Percentiles rank a stretch among this genome's conserved stretches.
Evolutionary conservation across 768 basidiomycete genomes (phyloP).

Genomic region (Serendipita sp.): DNA sequence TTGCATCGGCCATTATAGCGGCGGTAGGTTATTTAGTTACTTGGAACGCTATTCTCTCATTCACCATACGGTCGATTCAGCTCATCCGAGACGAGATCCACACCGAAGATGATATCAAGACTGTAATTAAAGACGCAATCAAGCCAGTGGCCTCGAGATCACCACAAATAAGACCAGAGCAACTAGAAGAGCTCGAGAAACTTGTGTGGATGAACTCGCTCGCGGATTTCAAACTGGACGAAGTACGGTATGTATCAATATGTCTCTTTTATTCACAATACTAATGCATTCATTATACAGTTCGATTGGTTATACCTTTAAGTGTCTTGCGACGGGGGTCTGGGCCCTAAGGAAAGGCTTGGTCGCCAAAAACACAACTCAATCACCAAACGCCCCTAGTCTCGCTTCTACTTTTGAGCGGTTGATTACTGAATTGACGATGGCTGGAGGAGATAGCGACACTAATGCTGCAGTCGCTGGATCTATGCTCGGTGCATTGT

Average conservation of each 20-base stretch:
- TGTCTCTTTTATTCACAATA: background rate
- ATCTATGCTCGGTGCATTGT: background rate
- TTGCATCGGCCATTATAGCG: background rate
- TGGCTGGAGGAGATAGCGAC: slow-evolving; percentile 4
- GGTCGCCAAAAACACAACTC: background rate
- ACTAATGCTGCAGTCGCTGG: background rate
- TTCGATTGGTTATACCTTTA: background rate
- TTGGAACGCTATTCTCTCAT: too few species aligned
- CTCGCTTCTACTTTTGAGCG: background rate
- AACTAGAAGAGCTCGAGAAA: background rate
- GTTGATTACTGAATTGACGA: background rate
- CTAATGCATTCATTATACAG: background rate
- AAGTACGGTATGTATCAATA: background rate
- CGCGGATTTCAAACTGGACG: background rate
- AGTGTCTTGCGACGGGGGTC: background rate
- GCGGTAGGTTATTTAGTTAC: background rate
- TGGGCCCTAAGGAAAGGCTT: background rate
- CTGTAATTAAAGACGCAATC: background rate
- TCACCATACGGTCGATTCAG: background rate
- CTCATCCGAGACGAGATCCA: background rate
- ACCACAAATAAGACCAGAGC: background rate
- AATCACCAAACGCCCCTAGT: background rate
- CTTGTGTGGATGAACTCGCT: background rate
- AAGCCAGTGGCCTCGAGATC: background rate
- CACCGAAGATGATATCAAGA: background rate